Evolutionary conservation across 1,139 yeast genomes (phyloP), one percentile per base, ranked within the genome.

Genomic region (Arxiozyma bovina): DNA sequence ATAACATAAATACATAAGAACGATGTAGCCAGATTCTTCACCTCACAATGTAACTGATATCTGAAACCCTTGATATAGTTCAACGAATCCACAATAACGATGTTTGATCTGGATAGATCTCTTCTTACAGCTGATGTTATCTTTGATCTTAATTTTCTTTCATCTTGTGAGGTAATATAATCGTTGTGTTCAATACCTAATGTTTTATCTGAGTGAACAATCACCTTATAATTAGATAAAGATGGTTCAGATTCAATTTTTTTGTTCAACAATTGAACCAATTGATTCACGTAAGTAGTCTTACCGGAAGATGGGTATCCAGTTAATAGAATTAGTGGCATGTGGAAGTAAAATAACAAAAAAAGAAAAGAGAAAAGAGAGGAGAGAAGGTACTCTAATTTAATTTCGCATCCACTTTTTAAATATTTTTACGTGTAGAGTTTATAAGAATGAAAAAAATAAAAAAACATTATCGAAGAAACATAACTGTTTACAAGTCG

Each of bases 1-100:
- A 23, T 59, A 34, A 34, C 66, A 90, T 74, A 85, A 1, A 91
- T 73, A 48, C 91, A 87, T 66, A 96, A 87, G 60, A 88, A 87
- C 1, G 94, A 85, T 0, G 98, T 90, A 20, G 82, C 78, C 34
- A 83, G 75, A 1, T 91, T 87, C 65, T 91, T 91, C 44, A 96
- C 93, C 68, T 93, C 99, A 70, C 98, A 90, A 69, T 82, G 90
- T 54, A 93, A 75, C 70, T 93, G 99, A 70, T 94, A 93, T 57
- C 99, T 76, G 67, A 90, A 90, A 0, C 99, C 99, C 67, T 93
- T 94, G 65, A 94, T 94, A 67, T 94, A 94, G 25, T 90, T 85
- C 66, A 90, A 0, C 1, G 93, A 80, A 70, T 93, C 99, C 55
- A 93, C 75, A 22, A 93, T 82, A 1, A 93, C 97, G 49, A 93